phyloP scores from a whole-genome alignment of 345 rosid genomes.

The Firmiana major region DNA sequence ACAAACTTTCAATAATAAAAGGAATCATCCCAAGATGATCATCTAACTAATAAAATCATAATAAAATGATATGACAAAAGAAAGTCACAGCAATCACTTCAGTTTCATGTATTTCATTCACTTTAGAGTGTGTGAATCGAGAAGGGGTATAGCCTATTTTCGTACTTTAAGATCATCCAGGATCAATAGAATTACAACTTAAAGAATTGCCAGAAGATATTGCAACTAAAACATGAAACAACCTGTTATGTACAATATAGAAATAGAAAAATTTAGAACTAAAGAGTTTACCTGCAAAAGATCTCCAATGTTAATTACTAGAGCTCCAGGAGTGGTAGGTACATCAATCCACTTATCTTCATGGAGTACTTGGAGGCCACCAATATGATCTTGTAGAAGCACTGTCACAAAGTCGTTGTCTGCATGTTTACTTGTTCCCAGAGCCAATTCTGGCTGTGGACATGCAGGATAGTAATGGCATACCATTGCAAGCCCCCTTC shows the following conservation, averaged over 20 bases:
- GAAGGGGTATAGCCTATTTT: neutral
- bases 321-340: neutral
- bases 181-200: neutral
- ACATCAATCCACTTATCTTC: slow-evolving; percentile 2
- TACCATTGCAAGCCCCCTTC: slow-evolving; percentile 23
- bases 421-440: slow-evolving; percentile 14
- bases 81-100: neutral
- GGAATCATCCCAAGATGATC: neutral
- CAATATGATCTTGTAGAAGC: slow-evolving; percentile 12
- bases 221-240: no score
- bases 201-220: neutral
- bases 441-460: slow-evolving; percentile 11
- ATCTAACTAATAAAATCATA: neutral
- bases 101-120: neutral
- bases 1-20: neutral
- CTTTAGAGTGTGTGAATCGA: neutral
- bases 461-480: slow-evolving; percentile 14
- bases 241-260: neutral
- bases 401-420: slow-evolving; percentile 9
- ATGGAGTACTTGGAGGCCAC: slow-evolving; percentile 17
- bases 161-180: neutral
- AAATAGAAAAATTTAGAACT: slow-evolving; percentile 4
- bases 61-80: neutral
- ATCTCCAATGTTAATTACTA: slow-evolving; percentile 12
- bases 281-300: slow-evolving; percentile 1